phyloP scores from a whole-genome alignment of 2,329 filamentous ascomycete genomes.

The Ustilaginoidea virens region DNA sequence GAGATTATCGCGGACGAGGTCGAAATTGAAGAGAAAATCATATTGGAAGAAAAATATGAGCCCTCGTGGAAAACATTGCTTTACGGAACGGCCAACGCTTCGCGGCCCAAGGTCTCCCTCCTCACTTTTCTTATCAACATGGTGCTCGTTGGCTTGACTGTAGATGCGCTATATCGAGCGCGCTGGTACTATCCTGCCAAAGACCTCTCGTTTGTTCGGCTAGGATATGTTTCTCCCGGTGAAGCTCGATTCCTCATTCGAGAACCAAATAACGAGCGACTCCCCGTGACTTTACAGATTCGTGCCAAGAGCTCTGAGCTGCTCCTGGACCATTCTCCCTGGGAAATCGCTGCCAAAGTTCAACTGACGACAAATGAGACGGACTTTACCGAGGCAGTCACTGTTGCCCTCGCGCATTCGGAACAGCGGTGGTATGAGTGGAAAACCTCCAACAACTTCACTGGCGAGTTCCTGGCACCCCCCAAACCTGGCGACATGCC shows the following conservation, averaged over 20 bases:
- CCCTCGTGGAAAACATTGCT: slow-evolving; percentile 51
- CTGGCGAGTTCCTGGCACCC: slow-evolving; percentile 66
- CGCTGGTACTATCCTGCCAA: slow-evolving; percentile 52
- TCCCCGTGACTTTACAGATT: slow-evolving; percentile 62
- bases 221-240: slow-evolving; percentile 72
- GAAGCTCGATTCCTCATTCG: slow-evolving; percentile 72
- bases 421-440: slow-evolving; percentile 71
- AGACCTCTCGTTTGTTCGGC: slow-evolving; percentile 69
- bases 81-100: slow-evolving; percentile 59
- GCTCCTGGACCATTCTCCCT: slow-evolving; percentile 40
- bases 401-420: slow-evolving; percentile 44
- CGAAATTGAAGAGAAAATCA: slow-evolving; percentile 46
- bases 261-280: slow-evolving; percentile 59
- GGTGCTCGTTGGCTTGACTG: slow-evolving; percentile 48
- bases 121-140: slow-evolving; percentile 60
- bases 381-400: slow-evolving; percentile 65
- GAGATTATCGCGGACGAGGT: slow-evolving; percentile 33
- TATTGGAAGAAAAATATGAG: slow-evolving; percentile 40
- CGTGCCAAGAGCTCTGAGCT: slow-evolving; percentile 35
- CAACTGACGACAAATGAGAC: slow-evolving; percentile 55
- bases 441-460: slow-evolving; percentile 72
- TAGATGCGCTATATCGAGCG: slow-evolving; percentile 66
- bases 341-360: slow-evolving; percentile 52
- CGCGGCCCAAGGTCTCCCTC: slow-evolving; percentile 49
- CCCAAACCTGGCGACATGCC: slow-evolving; percentile 52